Evolutionary conservation across 2,329 filamentous ascomycete species (phyloP), one percentile per base, ranked within the genome.

Genomic region (Alternaria sp.): DNA sequence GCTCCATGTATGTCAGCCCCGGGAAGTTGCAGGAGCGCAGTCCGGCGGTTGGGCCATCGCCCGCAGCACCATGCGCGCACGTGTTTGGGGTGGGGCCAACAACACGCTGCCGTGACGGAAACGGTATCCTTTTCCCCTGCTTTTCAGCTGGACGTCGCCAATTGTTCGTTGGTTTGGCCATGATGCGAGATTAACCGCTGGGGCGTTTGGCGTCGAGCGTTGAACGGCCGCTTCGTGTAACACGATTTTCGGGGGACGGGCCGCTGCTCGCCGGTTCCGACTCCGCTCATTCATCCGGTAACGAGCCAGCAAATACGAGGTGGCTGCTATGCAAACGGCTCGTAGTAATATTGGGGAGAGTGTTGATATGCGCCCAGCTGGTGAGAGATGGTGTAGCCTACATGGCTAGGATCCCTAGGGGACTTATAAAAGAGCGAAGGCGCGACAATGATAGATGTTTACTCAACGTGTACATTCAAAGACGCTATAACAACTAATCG

Each of bases 211-310:
- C 51, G 34, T 61, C 59, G 20, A 36, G 18, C 41, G 38, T 49
- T 36, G 47, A 39, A 52, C 56, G 34, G 47, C 42, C 54, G 54
- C 32, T 46, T 44, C 32, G 47, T 44, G 39, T 42, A 32, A 54
- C 51, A 48, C 18, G 8, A 59, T 58, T 56, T 49, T 52, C 62
- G 67, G 68, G 65, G 58, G 51, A 58, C 72, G 73, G 73, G 51
- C 73, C 72, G 73, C 70, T 67, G 67, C 69, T 18, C 39, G 8
- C 39, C 18, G 61, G 65, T 52, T 67, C 68, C 67, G 65, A 66
- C 65, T 65, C 62, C 68, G 62, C 65, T 68, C 51, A 67, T 59
- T 59, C 62, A 61, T 52, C 60, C 56, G 30, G 58, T 39, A 28
- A 49, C 58, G 56, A 49, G 59, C 55, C 54, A 59, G 62, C 55